Conservation (phyloP, 2,329 filamentous ascomycete species). For the Cercospora janseana region DNA sequence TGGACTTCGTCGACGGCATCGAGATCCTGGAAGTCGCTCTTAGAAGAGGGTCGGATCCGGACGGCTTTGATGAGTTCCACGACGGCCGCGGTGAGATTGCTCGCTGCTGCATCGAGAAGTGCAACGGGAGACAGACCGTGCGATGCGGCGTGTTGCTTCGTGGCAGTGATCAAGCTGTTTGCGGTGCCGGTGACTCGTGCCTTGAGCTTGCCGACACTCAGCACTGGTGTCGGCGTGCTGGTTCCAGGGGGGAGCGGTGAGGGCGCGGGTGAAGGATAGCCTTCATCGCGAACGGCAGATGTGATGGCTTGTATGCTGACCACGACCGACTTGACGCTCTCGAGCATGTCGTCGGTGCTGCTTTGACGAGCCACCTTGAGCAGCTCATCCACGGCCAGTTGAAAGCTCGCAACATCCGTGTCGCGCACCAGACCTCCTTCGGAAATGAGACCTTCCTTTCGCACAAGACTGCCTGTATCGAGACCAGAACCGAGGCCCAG, state of each 20-base stretch:
- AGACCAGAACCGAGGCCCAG: conserved; percentile 55
- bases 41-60: conserved; percentile 63
- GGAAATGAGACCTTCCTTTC: conserved; percentile 57
- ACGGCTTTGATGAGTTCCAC: conserved; percentile 80
- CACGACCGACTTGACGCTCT: conserved; percentile 84
- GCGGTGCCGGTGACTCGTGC: conserved; percentile 84
- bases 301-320: conserved; percentile 80
- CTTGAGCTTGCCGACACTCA: conserved; percentile 58
- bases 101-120: conserved; percentile 86
- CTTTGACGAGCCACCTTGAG: conserved; percentile 72
- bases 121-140: conserved; percentile 89
- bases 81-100: conserved; percentile 79
- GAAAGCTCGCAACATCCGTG: conserved; percentile 90
- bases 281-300: conserved; percentile 61
- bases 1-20: conserved; percentile 27
- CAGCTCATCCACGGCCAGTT: conserved; percentile 89
- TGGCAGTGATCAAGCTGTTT: conserved; percentile 91
- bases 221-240: conserved; percentile 28
- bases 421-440: conserved; percentile 81
- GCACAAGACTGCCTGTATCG: conserved; percentile 65
- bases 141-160: conserved; percentile 83
- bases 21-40: conserved; percentile 26
- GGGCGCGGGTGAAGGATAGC: conserved; percentile 35
- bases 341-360: conserved; percentile 71
- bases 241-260: conserved; percentile 25